phyloP scores from a whole-genome alignment of 495 filamentous ascomycete genomes.

The Annulohypoxylon maeteangense region DNA sequence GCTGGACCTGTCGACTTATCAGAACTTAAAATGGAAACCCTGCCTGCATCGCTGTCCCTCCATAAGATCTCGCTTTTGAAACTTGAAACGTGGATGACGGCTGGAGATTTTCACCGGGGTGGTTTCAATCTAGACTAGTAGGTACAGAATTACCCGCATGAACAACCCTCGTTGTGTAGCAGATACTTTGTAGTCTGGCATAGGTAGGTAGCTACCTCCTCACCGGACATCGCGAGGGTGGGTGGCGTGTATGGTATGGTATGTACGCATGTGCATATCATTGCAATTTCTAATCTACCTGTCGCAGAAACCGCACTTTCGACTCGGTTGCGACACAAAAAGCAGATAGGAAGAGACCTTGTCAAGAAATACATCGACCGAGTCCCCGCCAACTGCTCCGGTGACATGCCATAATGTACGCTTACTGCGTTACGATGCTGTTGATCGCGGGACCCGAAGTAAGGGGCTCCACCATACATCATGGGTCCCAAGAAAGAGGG shows the following conservation, averaged over 20 bases:
- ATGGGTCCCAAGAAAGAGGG: neutral
- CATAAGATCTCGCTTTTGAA: constrained; percentile 34
- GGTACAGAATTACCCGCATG: constrained; percentile 19
- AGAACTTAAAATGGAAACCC: constrained; percentile 41
- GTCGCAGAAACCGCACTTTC: constrained; percentile 13
- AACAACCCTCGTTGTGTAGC: constrained; percentile 14
- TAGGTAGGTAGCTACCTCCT: neutral
- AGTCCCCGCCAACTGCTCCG: constrained; percentile 20
- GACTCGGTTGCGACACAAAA: constrained; percentile 13
- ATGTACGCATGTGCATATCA: constrained; percentile 2
- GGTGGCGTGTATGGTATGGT: constrained; percentile 32
- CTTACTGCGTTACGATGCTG: constrained; percentile 9
- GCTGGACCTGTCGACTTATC: constrained; percentile 20
- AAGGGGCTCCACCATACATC: constrained; percentile 5
- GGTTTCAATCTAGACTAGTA: constrained; percentile 32
- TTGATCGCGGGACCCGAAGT: constrained; percentile 18
- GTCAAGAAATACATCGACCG: constrained; percentile 14
- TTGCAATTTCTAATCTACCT: constrained; percentile 5
- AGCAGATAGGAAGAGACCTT: constrained; percentile 4
- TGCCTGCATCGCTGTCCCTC: neutral
- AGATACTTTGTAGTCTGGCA: too few relatives aligned
- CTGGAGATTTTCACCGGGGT: constrained; percentile 24
- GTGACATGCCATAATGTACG: constrained; percentile 5
- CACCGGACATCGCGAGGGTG: constrained; percentile 12
- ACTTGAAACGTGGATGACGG: constrained; percentile 34